Base-by-base conservation (phyloP, 371 early-diverging fungal species). In the Batrachochytrium dendrobatidis region DNA sequence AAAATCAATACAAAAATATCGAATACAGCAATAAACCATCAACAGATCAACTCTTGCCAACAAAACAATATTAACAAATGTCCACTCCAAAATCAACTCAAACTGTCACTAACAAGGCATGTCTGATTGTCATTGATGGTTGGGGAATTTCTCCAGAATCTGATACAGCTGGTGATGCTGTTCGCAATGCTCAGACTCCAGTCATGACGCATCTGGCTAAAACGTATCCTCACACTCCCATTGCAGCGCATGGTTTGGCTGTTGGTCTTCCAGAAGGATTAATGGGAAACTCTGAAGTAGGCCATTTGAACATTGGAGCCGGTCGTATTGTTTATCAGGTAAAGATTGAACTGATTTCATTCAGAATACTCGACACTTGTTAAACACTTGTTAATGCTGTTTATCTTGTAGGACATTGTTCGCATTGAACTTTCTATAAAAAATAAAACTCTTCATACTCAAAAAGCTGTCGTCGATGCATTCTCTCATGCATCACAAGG, bases 261-360 rank as follows among this genome's bases (percentile, higher is more conserved):
- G 99, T 99, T 33, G 99, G 99, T 61, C 83, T 99, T 31, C 95
- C 96, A 22, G 95, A 94, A 39, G 96, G 94, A 8, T 81, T 92
- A 59, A 99, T 99, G 99, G 99, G 99, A 58, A 99, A 99, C 83
- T 94, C 95, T 49, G 99, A 99, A 80, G 99, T 99, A 43, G 99
- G 99, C 17, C 99, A 99, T 69, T 76, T 99, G 73, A 99, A 99
- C 79, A 94, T 99, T 78, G 99, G 99, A 55, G 95, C 99, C 44
- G 99, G 99, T 30, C 86, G 99, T 55, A 80, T 98, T 25, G 98
- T 99, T 31, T 92, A 92, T 71, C 99, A 99, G 85, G 93, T 61
- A 25, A n/a, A n/a, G n/a, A n/a, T 54, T n/a, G n/a, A n/a, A n/a
- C 44, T 31, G 29, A 7, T 32, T 44, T 28, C 6, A 25, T 5